Base-by-base conservation (phyloP, 139 green algal genomes). In the Chlorella sp. region DNA sequence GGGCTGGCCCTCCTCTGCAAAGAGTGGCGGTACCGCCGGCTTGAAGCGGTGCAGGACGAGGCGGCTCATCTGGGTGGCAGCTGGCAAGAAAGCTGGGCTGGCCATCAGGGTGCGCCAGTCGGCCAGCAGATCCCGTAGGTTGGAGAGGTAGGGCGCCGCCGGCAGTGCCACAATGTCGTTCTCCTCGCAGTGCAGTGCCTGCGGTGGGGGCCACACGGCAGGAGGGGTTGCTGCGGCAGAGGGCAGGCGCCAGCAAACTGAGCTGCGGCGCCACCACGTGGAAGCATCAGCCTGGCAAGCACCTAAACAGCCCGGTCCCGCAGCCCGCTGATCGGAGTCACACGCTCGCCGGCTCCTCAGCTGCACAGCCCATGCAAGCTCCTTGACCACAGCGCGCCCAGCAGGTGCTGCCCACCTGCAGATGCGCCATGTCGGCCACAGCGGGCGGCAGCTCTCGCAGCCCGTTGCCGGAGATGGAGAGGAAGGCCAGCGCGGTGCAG, bases 21-120 rank as follows among this genome's bases (percentile, higher is more conserved):
- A 9, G 44, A 51, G 7, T 51, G 9, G 23, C 60, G 16, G 56
- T 4, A 15, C 71, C 57, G 6, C 36, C 57, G 7, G 26, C 36
- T 2, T 36, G 38, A 63, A 63, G 25, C 28, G 20, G 12, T 16
- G 26, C 51, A 82, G 76, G 20, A 72, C 16, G 36, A 82, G 60
- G 25, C 57, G 34, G 17, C 51, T 56, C 38, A 82, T 60, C 25
- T 16, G 21, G 34, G 60, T 57, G 38, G 76, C 76, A 34, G 26
- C 60, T 1, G 25, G 60, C 38, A 82, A 60, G 9, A 63, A 12
- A 38, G 36, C 25, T 11, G 57, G 34, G 23, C 21, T 38, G 34
- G 71, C 76, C 36, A 82, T 38, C 4, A 63, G 60, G 0, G 76
- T 28, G 60, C 71, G 76, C 76, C 76, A 82, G 39, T 82, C 76